Conservation (phyloP, 2,329 filamentous ascomycete species). For the Alternaria infectoria region DNA sequence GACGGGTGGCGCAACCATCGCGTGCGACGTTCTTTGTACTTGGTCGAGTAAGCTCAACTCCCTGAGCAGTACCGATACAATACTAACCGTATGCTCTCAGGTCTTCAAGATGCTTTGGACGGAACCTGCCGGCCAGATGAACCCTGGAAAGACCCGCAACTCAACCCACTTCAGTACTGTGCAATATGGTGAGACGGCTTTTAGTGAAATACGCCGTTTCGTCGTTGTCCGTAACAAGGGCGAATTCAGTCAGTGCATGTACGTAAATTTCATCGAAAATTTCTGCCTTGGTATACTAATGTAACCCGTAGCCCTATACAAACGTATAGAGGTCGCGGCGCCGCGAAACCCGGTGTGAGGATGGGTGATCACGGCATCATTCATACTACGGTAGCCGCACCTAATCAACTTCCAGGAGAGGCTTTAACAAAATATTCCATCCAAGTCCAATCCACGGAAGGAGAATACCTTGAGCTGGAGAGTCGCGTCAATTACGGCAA, state of each 20-base stretch:
- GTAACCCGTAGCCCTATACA: too few species aligned
- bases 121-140: background rate
- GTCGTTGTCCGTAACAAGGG: background rate
- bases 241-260: background rate
- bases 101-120: background rate
- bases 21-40: too few species aligned
- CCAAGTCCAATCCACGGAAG: background rate
- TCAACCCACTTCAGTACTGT: background rate
- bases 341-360: slow-evolving; percentile 10
- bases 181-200: background rate
- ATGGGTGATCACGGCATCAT: slow-evolving; percentile 28
- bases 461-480: background rate
- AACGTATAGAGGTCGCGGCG: slow-evolving; percentile 24
- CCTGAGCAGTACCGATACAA: too few species aligned
- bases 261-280: background rate
- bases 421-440: background rate
- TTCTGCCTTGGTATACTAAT: too few species aligned
- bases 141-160: background rate
- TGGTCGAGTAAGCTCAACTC: too few species aligned
- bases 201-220: background rate
- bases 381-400: slow-evolving; percentile 17
- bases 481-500: background rate
- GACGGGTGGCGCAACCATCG: too few species aligned
- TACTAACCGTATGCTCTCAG: too few species aligned
- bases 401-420: background rate